Evolutionary conservation across 1,284 basidiomycete species (phyloP).

Genomic region (Puccinia coronata): DNA sequence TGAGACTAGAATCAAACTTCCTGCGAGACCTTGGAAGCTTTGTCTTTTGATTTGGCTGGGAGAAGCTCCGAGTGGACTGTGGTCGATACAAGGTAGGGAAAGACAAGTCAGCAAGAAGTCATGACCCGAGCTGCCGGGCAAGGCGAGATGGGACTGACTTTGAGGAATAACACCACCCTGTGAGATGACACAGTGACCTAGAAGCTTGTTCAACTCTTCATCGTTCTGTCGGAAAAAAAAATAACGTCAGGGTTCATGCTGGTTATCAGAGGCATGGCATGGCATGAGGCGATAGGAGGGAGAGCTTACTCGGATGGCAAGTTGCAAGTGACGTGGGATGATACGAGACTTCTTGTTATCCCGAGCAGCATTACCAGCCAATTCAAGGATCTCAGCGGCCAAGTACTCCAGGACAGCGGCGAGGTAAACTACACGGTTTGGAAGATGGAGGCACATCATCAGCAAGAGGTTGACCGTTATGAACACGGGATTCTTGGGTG

Average conservation of each 20-base stretch:
- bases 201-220: conserved; percentile 68
- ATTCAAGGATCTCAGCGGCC: conserved; percentile 81
- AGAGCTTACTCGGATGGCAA: conserved; percentile 67
- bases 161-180: conserved; percentile 84
- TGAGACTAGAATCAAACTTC: conserved; percentile 31
- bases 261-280: no score
- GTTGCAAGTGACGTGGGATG: conserved; percentile 82
- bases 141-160: conserved; percentile 15
- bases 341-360: conserved; percentile 84
- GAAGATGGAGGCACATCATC: background rate
- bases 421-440: conserved; percentile 70
- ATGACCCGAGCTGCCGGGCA: background rate
- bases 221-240: conserved; percentile 53
- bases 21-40: conserved; percentile 46
- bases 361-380: conserved; percentile 75
- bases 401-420: conserved; percentile 82
- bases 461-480: background rate
- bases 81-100: no score
- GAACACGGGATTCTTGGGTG: no score
- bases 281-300: background rate
- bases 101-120: background rate
- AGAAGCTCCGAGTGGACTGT: conserved; percentile 47
- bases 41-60: conserved; percentile 47
- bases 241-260: no score
- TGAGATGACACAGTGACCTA: conserved; percentile 82